Percentiles rank a stretch among this genome's conserved stretches.
Evolutionary conservation across 2,329 filamentous ascomycete genomes (phyloP).

Genomic region (Microsporum ferrugineum): DNA sequence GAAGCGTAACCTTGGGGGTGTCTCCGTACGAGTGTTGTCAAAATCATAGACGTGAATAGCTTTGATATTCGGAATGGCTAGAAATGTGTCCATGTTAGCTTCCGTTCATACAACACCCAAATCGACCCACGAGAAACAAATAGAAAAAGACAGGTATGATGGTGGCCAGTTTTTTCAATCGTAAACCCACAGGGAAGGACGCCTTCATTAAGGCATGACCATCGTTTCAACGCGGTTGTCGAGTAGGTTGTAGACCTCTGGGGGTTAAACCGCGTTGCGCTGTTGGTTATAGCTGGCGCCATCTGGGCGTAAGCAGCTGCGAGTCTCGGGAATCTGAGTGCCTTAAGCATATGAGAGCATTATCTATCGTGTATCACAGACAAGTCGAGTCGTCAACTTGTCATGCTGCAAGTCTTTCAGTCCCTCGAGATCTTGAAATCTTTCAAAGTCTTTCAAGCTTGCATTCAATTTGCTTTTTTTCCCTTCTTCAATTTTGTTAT

Average conservation of each 20-base stretch:
- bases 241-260: slow-evolving; percentile 38
- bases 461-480: neutral
- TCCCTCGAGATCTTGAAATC: neutral
- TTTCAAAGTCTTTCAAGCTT: neutral
- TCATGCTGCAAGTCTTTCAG: neutral
- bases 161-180: neutral
- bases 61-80: slow-evolving; percentile 57
- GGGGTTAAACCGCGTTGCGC: slow-evolving; percentile 19
- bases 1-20: slow-evolving; percentile 5
- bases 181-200: slow-evolving; percentile 52
- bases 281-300: slow-evolving; percentile 12
- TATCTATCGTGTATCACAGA: neutral
- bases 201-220: slow-evolving; percentile 57
- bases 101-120: neutral
- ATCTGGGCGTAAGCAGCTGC: slow-evolving; percentile 1
- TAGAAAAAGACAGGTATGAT: neutral
- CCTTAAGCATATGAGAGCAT: neutral
- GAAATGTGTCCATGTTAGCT: slow-evolving; percentile 8
- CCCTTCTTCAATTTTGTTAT: neutral
- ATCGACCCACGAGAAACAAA: neutral
- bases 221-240: slow-evolving; percentile 65
- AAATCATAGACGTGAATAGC: slow-evolving; percentile 92
- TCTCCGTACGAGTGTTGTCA: slow-evolving; percentile 71
- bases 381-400: neutral
- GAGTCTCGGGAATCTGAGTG: neutral